A percentile compares a stretch with the other conserved stretches of the same genome.
Conservation (phyloP, 352 stramenopile genomes). For the Globisporangium barbulae region DNA sequence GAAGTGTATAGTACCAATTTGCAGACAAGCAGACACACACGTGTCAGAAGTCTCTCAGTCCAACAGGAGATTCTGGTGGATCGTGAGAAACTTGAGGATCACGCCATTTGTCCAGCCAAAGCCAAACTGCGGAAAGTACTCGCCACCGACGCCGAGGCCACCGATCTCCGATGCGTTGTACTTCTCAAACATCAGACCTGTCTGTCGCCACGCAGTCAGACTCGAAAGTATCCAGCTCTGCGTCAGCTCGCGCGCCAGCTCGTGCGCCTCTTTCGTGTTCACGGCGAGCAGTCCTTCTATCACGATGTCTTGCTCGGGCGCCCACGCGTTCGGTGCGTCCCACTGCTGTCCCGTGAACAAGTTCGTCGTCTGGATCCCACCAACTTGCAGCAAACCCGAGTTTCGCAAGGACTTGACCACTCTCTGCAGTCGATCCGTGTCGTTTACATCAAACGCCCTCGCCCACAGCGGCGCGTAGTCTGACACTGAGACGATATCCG, state of each 20-base stretch:
- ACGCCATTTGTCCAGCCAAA: slow-evolving; percentile 62
- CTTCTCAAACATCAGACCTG: slow-evolving; percentile 88
- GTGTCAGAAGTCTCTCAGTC: slow-evolving; percentile 9
- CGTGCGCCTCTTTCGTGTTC: slow-evolving; percentile 43
- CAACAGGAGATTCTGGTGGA: slow-evolving; percentile 64
- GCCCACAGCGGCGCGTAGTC: slow-evolving; percentile 82
- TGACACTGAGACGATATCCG: slow-evolving; percentile 46
- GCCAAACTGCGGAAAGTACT: slow-evolving; percentile 88
- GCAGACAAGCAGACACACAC: not conserved
- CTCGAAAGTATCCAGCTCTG: slow-evolving; percentile 66
- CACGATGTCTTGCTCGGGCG: slow-evolving; percentile 78
- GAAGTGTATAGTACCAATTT: not conserved
- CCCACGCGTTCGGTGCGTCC: slow-evolving; percentile 85
- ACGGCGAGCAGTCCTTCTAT: slow-evolving; percentile 69
- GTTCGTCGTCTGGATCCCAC: slow-evolving; percentile 67
- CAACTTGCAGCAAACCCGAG: slow-evolving; percentile 60
- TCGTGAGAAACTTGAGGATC: slow-evolving; percentile 84
- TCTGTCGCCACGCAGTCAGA: slow-evolving; percentile 59
- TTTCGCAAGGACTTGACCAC: slow-evolving; percentile 47
- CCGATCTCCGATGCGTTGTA: slow-evolving; percentile 76
- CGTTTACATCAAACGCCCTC: slow-evolving; percentile 46
- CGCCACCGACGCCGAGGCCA: slow-evolving; percentile 66
- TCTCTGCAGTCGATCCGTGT: slow-evolving; percentile 38
- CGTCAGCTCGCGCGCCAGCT: slow-evolving; percentile 47
- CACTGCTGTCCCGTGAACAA: slow-evolving; percentile 82